A percentile compares a stretch with the other conserved stretches of the same genome.
phyloP scores from a whole-genome alignment of 306 rosid genomes.

The Mimosa pudica region DNA sequence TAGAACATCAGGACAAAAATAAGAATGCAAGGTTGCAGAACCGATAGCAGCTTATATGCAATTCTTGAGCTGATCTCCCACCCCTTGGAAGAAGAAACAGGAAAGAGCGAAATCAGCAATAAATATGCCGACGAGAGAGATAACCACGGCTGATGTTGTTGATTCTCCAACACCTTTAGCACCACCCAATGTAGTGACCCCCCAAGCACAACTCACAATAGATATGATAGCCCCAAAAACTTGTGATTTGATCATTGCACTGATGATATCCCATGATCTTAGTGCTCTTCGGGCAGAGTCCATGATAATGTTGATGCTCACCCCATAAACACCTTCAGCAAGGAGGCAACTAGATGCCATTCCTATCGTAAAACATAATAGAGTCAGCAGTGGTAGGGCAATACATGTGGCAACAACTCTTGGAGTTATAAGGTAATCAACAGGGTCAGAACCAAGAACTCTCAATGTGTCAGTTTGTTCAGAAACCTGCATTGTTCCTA shows the following conservation, averaged over 20 bases:
- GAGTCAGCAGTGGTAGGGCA: slow-evolving; percentile 85
- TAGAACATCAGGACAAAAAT: not conserved
- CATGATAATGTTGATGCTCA: slow-evolving; percentile 86
- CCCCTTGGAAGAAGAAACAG: slow-evolving; percentile 86
- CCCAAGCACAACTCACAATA: slow-evolving; percentile 94
- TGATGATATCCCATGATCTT: slow-evolving; percentile 82
- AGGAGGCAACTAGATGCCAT: slow-evolving; percentile 93
- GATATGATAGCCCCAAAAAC: slow-evolving; percentile 92
- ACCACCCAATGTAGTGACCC: slow-evolving; percentile 89
- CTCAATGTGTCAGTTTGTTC: slow-evolving; percentile 92
- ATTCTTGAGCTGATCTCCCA: slow-evolving; percentile 84
- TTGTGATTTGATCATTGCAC: slow-evolving; percentile 93
- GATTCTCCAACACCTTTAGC: slow-evolving; percentile 98
- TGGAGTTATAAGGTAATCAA: slow-evolving; percentile 93
- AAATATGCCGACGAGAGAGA: slow-evolving; percentile 94
- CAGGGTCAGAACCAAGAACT: slow-evolving; percentile 89
- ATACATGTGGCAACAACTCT: slow-evolving; percentile 79
- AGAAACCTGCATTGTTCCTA: slow-evolving; percentile 99
- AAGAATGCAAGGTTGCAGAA: slow-evolving; percentile 19
- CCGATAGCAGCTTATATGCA: slow-evolving; percentile 49
- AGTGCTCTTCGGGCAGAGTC: slow-evolving; percentile 90
- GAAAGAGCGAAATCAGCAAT: slow-evolving; percentile 90
- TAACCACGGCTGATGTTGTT: slow-evolving; percentile 92
- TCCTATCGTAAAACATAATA: slow-evolving; percentile 82
- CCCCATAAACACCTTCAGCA: slow-evolving; percentile 81